These are phyloP conservation scores for Hypsizygus marmoreus DNA, from an alignment of 768 basidiomycete species.

Conservation along the genomic window DNA sequence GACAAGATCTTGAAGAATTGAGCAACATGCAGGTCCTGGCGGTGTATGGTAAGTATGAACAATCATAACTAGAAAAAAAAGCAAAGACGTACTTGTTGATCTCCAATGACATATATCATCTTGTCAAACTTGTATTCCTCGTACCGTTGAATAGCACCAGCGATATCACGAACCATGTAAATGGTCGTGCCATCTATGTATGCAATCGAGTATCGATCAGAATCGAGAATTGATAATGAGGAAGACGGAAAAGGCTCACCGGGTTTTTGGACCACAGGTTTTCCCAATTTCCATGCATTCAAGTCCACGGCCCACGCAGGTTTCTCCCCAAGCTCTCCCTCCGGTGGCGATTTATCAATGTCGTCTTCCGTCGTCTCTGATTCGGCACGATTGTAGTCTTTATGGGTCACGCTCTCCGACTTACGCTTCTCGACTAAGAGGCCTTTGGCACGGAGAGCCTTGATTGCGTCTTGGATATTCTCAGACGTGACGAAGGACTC, in stretches of 20 bases:
- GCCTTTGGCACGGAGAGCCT: conserved; percentile 63
- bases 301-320: conserved; percentile 85
- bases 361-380: too few relatives aligned
- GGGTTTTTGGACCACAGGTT: conserved; percentile 84
- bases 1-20: conserved; percentile 93
- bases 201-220: too few relatives aligned
- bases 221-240: not conserved
- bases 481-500: conserved; percentile 76
- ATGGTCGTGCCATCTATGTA: conserved; percentile 83
- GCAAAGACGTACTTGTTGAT: too few relatives aligned
- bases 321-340: too few relatives aligned
- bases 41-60: too few relatives aligned
- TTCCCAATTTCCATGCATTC: conserved; percentile 85
- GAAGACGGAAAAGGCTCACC: conserved; percentile 41
- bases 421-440: conserved; percentile 31
- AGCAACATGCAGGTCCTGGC: conserved; percentile 79
- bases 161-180: conserved; percentile 93
- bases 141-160: conserved; percentile 87
- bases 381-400: too few relatives aligned
- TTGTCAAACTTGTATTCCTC: conserved; percentile 82
- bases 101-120: conserved; percentile 91
- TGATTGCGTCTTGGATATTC: conserved; percentile 69
- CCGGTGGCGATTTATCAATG: too few relatives aligned
- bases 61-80: too few relatives aligned
- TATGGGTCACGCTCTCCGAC: too few relatives aligned